Evolutionary conservation across 2,329 filamentous ascomycete genomes (phyloP), one percentile per base, ranked within the genome.

Genomic region (Pseudomassariella vexata): DNA sequence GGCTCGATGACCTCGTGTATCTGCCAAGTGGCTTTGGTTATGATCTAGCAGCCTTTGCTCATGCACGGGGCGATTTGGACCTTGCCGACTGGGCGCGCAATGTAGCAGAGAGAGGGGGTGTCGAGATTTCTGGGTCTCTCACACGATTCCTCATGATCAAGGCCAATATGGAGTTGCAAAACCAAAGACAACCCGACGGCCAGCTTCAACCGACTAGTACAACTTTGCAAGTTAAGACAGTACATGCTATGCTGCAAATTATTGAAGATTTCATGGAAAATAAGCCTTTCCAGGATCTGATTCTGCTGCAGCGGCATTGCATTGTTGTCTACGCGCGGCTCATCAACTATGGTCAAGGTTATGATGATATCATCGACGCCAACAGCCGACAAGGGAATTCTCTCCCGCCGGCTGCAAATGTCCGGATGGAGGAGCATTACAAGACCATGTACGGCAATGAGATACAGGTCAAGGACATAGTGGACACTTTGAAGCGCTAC

Each of bases 371-470:
- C 24, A 89, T 98, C 43, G 86, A 96, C 49, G 70, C 73, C 8
- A 95, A 94, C 51, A 84, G 87, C 26, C 75, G 79, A 46, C 76
- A 82, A 14, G 81, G 85, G n/a, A 94, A 96, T 49, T 72, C 76
- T 2, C 71, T 98, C 2, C 82, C 89, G 0, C 69, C 75, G 14
- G 78, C 80, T 15, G 86, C 90, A 33, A 89, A 94, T 45, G 78
- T 75, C 42, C 85, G 87, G 55, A 98, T 98, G 92, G 89, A 96
- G 52, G 87, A 95, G 45, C 82, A 95, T 41, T 98, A 95, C 58
- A 95, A 95, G 60, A 85, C 85, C 50, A 96, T 98, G 89, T 98
- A 98, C 55, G 85, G 86, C 44, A 83, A 86, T 44, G 87, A 95
- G 45, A 79, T 89, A 14, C 82, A 90, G 41, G 85, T 95, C 12